A percentile compares a stretch with the other conserved stretches of the same genome.
These are phyloP conservation scores for Coemansia sp. DNA, from an alignment of 192 early-diverging fungal genomes.

Conservation along the genomic window DNA sequence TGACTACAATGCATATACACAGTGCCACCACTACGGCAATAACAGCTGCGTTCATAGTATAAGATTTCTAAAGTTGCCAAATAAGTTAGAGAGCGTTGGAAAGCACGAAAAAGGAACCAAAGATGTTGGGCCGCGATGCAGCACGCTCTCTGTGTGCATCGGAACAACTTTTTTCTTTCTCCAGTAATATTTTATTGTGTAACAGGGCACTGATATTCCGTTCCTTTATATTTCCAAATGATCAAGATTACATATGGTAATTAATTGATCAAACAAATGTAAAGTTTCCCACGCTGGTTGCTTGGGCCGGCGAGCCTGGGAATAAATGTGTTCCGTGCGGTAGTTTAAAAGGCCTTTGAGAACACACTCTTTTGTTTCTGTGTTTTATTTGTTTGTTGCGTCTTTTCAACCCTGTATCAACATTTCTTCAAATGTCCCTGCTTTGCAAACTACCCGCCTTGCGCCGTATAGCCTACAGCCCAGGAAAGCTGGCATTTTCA, in stretches of 20 bases:
- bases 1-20: conserved; percentile 20
- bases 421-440: neutral
- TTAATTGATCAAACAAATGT: neutral
- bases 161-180: too few relatives aligned
- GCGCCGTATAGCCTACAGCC: neutral
- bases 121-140: too few relatives aligned
- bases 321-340: neutral
- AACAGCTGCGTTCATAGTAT: conserved; percentile 17
- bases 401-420: neutral
- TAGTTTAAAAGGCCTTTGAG: neutral
- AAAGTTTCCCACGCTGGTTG: neutral
- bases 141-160: too few relatives aligned
- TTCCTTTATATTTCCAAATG: neutral
- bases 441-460: neutral
- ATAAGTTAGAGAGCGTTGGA: neutral
- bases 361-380: neutral
- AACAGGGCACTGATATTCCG: neutral
- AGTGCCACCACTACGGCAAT: conserved; percentile 31
- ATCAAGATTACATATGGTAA: neutral
- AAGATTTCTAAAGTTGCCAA: neutral
- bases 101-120: neutral
- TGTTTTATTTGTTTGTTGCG: conserved; percentile 1
- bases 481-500: conserved; percentile 10
- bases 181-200: neutral
- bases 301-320: neutral